A percentile compares a stretch with the other conserved stretches of the same genome.
Conservation (phyloP, 352 stramenopile species). For the Blastocystis sp. region DNA sequence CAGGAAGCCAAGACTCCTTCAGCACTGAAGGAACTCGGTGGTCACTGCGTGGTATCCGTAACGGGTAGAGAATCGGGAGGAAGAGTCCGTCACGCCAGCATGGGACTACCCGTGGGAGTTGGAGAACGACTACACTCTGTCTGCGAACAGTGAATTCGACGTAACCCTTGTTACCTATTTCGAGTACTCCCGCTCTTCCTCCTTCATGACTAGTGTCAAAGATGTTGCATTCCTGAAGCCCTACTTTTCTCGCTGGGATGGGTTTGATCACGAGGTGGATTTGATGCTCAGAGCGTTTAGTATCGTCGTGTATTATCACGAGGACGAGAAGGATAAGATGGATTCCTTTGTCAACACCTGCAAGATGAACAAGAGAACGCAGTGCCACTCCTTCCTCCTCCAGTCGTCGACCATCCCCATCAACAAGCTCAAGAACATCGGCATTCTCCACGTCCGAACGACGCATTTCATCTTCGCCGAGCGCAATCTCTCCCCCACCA, state of each 20-base stretch:
- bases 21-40: too few species aligned
- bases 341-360: neutral
- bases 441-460: constrained; percentile 20
- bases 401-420: neutral
- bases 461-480: constrained; percentile 67
- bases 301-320: constrained; percentile 43
- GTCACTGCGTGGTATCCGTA: too few species aligned
- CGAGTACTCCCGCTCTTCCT: constrained; percentile 6
- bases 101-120: constrained; percentile 42
- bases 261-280: neutral
- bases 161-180: constrained; percentile 64
- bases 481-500: constrained; percentile 48
- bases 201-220: constrained; percentile 20
- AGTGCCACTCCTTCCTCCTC: neutral
- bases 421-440: constrained; percentile 66
- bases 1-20: too few species aligned
- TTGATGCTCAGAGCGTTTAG: neutral
- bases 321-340: neutral
- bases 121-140: constrained; percentile 43
- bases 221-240: neutral
- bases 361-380: neutral
- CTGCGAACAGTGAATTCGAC: constrained; percentile 3
- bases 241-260: constrained; percentile 46
- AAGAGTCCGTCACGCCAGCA: too few species aligned
- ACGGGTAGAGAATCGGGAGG: too few species aligned